Conservation (phyloP, 208 protist genomes). For the Lotmaria passim region DNA sequence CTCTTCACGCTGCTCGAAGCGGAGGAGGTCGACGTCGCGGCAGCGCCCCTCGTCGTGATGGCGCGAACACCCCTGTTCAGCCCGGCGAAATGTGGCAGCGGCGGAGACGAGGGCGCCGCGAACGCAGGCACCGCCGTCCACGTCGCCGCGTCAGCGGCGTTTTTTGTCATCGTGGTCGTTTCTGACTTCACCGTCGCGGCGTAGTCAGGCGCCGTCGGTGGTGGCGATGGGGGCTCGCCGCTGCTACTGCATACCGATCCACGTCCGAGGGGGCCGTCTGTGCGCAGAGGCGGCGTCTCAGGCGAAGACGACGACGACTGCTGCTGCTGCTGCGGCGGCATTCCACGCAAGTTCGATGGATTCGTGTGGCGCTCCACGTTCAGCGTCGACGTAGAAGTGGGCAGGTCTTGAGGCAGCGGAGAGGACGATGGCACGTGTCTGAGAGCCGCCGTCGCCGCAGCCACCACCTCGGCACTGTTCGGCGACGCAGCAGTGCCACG, state of each 20-base stretch:
- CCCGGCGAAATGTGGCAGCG: not conserved
- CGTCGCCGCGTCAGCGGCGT: too few relatives aligned
- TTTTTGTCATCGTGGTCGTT: too few relatives aligned
- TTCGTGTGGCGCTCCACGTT: too few relatives aligned
- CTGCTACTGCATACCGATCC: not conserved
- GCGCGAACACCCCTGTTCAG: not conserved
- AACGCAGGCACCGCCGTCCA: too few relatives aligned
- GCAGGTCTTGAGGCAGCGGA: too few relatives aligned
- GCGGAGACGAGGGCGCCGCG: not conserved
- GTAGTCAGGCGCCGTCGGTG: not conserved
- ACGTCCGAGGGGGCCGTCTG: not conserved
- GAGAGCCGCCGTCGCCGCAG: too few relatives aligned
- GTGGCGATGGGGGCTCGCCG: conserved; percentile 5
- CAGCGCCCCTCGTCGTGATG: conserved; percentile 17
- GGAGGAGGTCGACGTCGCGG: conserved; percentile 1
- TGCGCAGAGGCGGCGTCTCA: not conserved
- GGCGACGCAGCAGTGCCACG: not conserved
- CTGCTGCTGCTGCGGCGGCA: not conserved
- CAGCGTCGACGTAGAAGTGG: too few relatives aligned
- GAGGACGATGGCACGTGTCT: too few relatives aligned
- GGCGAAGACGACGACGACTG: not conserved
- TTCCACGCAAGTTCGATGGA: too few relatives aligned
- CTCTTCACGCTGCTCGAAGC: not conserved
- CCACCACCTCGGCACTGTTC: too few relatives aligned
- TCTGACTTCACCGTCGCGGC: too few relatives aligned